Conservation (phyloP, 176 grass and related monocot genomes). For the Hordeum vulgare region MorexV3_pseudomolecules_assembly NC_058522.1:93391161-93391660, state of each 20-base stretch:
- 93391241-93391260: background rate
- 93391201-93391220: background rate
- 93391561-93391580: background rate
- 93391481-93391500: background rate
- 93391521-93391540: background rate
- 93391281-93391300: background rate
- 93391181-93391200: background rate
- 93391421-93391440: background rate
- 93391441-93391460: conserved; percentile 5
- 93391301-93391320: background rate
- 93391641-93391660: background rate
- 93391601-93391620: background rate
- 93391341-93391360: background rate
- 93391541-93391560: background rate
- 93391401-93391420: background rate
- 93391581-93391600: background rate
- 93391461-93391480: background rate
- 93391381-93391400: background rate
- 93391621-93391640: background rate
- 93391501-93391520: conserved; percentile 3
- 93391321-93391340: background rate
- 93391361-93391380: background rate
- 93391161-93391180: background rate
- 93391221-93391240: background rate
- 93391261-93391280: background rate